Base-by-base conservation (phyloP, 306 rosid genomes). In the Datisca glomerata region DNA sequence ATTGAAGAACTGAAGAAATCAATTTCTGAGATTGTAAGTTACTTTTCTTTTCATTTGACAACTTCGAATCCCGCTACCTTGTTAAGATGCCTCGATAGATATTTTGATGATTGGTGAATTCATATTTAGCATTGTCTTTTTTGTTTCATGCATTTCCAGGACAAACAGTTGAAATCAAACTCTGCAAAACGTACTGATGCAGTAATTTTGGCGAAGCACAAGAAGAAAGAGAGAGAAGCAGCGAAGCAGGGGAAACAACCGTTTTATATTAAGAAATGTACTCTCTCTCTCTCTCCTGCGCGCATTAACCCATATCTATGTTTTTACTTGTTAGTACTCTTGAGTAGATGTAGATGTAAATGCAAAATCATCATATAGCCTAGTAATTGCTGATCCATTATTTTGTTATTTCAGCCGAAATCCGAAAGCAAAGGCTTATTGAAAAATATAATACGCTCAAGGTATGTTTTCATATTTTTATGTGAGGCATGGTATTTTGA, bases 181-280 rank as follows among this genome's bases (percentile, higher is more conserved):
- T 67, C 93, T 21, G 36, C 56, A 4, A 65, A 74, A 61, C 59
- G 45, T 14, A 41, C 43, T 46, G 76, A 79, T 53, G 49, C 64
- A 36, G 49, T 47, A 58, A 74, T 72, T 67, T 51, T 83, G 53
- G 57, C 75, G 21, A 66, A 67, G 36, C 85, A 76, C 70, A 89
- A 79, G 73, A 83, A 70, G 66, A 79, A 65, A 61, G 91, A 76
- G 65, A 67, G 92, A 63, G 89, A 76, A 72, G 83, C 87, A 36
- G 56, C 72, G 32, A 82, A 82, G 59, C 72, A 65, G 57, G 97
- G 89, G 28, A 69, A 82, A 58, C 73, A 65, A 16, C 93, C 93
- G 15, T 72, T 73, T 60, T 82, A 60, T 75, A 53, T 76, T 27
- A 69, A 77, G 59, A 71, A 79, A 57, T 79, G 93, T 79, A 49